phyloP scores from a whole-genome alignment of 1,284 basidiomycete species.

The Veloboletus limbatus region DNA sequence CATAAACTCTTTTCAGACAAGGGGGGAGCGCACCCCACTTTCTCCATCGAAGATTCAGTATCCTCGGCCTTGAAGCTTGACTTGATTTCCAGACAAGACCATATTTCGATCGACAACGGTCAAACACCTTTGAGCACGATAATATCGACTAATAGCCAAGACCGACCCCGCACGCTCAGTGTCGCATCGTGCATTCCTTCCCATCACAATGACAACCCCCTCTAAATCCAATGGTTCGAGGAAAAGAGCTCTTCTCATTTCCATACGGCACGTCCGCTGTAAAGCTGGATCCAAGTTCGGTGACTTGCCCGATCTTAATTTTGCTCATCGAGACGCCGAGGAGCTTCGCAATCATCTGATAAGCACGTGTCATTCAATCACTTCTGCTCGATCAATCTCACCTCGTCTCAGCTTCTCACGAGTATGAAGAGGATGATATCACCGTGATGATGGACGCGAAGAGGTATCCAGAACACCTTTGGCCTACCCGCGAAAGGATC shows the following conservation, averaged over 20 bases:
- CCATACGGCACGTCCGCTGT: slow-evolving; percentile 13
- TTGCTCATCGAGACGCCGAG: slow-evolving; percentile 24
- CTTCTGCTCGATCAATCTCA: slow-evolving; percentile 5
- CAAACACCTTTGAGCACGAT: no score
- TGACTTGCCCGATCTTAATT: slow-evolving; percentile 14
- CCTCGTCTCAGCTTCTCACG: slow-evolving; percentile 15
- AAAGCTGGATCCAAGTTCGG: slow-evolving; percentile 1
- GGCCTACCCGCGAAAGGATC: slow-evolving; percentile 31
- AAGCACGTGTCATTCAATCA: slow-evolving; percentile 4
- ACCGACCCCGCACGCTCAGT: neutral
- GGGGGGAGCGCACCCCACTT: no score
- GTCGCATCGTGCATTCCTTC: no score
- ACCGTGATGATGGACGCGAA: slow-evolving; percentile 32
- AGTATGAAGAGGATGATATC: slow-evolving; percentile 31
- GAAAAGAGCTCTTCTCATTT: slow-evolving; percentile 27
- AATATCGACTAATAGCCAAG: neutral
- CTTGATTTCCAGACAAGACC: neutral
- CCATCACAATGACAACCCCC: slow-evolving; percentile 1
- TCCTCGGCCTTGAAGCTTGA: neutral
- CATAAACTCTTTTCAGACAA: no score
- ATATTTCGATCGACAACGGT: neutral
- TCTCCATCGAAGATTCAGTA: neutral
- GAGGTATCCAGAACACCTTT: slow-evolving; percentile 7
- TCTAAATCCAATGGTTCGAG: slow-evolving; percentile 1
- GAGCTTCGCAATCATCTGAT: slow-evolving; percentile 16